These are phyloP conservation scores for Debaryomyces nepalensis DNA, from an alignment of 1,139 yeast species.

Conservation along the genomic window DNA sequence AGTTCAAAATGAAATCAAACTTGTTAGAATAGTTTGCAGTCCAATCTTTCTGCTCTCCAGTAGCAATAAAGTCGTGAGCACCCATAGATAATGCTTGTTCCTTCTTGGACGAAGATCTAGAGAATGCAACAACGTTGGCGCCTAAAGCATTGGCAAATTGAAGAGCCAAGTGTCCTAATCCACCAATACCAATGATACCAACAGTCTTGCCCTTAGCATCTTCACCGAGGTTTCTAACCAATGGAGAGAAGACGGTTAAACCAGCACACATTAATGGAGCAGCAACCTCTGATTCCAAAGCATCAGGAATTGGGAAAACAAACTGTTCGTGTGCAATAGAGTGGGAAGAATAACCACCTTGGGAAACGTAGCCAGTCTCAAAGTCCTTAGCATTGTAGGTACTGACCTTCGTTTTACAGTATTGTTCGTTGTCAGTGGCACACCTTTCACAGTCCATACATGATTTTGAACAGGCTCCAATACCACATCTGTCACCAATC, in stretches of 20 bases:
- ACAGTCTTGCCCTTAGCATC: constrained; percentile 43
- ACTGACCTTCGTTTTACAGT: constrained; percentile 46
- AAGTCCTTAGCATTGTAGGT: constrained; percentile 52
- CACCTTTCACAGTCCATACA: constrained; percentile 58
- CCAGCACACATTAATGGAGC: constrained; percentile 76
- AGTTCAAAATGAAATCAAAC: constrained; percentile 54
- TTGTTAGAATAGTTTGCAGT: constrained; percentile 30
- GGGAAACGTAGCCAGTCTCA: constrained; percentile 43
- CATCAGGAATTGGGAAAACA: constrained; percentile 63
- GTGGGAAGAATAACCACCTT: constrained; percentile 68
- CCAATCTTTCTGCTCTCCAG: constrained; percentile 45
- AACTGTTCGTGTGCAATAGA: constrained; percentile 57
- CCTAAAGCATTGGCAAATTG: constrained; percentile 48
- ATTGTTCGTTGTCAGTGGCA: constrained; percentile 49
- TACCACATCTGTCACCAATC: constrained; percentile 65
- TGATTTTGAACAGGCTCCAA: constrained; percentile 57
- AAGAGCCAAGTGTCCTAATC: constrained; percentile 49
- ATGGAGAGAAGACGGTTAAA: constrained; percentile 63
- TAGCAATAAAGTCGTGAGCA: constrained; percentile 45
- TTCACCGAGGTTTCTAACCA: constrained; percentile 39
- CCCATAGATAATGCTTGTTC: constrained; percentile 43
- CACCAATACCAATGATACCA: constrained; percentile 54
- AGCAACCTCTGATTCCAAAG: constrained; percentile 47
- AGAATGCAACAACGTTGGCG: constrained; percentile 46
- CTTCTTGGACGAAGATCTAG: constrained; percentile 41